Evolutionary conservation across 306 rosid genomes (phyloP).

Genomic region (Rubus idaeus): DNA sequence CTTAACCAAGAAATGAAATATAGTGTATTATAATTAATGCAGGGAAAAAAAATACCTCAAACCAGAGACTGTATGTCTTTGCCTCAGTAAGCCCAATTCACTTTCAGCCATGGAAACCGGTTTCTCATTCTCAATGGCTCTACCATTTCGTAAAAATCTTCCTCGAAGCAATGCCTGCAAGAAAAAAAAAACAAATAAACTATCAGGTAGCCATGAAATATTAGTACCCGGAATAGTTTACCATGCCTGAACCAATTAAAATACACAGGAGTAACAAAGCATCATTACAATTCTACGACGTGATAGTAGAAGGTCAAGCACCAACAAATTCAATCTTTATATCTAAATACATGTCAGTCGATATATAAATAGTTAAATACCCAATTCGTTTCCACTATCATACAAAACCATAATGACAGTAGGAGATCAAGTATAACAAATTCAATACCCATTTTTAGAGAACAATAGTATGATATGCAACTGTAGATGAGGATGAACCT

Average conservation of each 20-base stretch:
- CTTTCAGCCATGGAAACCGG: slow-evolving; percentile 75
- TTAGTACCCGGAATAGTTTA: not conserved
- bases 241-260: not conserved
- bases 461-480: not conserved
- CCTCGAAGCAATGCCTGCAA: slow-evolving; percentile 93
- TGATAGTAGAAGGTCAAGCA: not conserved
- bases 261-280: not conserved
- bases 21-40: slow-evolving; percentile 3
- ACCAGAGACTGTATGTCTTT: slow-evolving; percentile 85
- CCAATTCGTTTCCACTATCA: not conserved
- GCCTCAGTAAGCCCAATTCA: slow-evolving; percentile 90
- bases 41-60: slow-evolving; percentile 59
- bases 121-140: slow-evolving; percentile 55
- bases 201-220: slow-evolving; percentile 12
- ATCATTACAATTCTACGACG: not conserved
- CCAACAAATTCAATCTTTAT: not conserved
- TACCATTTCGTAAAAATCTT: slow-evolving; percentile 87
- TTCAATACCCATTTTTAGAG: slow-evolving; percentile 14
- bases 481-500: slow-evolving; percentile 47
- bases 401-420: not conserved
- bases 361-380: not conserved
- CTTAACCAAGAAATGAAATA: not conserved
- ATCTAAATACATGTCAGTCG: not conserved
- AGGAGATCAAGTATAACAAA: not conserved
- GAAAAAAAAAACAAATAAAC: slow-evolving; percentile 1